Conservation (phyloP, 495 filamentous ascomycete species). For the Hyaloscypha finlandica region DNA sequence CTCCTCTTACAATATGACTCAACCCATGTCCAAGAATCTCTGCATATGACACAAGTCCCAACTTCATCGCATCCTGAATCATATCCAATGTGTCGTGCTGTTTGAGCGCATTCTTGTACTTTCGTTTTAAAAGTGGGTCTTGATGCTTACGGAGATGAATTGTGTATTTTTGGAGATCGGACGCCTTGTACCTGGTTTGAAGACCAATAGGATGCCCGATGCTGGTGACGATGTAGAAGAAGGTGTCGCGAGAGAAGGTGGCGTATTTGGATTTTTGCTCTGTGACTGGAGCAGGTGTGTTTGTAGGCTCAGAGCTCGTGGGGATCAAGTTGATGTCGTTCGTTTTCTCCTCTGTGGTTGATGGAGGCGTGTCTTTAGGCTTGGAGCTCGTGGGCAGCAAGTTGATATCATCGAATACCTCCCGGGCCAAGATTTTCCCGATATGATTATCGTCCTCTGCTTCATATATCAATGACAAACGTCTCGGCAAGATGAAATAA, state of each 20-base stretch:
- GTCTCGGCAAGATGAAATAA: neutral
- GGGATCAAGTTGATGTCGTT: neutral
- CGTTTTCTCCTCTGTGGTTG: neutral
- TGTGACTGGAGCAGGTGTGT: conserved; percentile 6
- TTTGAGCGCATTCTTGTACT: conserved; percentile 21
- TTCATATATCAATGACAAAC: conserved; percentile 11
- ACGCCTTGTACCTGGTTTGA: conserved; percentile 36
- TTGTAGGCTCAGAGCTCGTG: neutral
- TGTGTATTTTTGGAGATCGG: conserved; percentile 38
- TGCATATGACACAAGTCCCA: conserved; percentile 21
- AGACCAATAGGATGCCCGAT: conserved; percentile 40
- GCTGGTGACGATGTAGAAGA: conserved; percentile 40
- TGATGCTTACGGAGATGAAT: conserved; percentile 41
- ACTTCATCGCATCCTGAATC: conserved; percentile 20
- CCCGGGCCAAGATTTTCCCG: conserved; percentile 31
- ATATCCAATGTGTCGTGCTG: conserved; percentile 23
- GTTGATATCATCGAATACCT: conserved; percentile 23
- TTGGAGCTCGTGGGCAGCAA: conserved; percentile 1
- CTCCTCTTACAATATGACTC: conserved; percentile 15
- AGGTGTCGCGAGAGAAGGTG: conserved; percentile 32
- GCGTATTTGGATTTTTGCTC: conserved; percentile 30
- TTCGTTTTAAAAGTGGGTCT: conserved; percentile 12
- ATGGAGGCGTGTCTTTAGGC: neutral
- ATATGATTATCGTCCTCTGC: conserved; percentile 43
- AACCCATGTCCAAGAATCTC: conserved; percentile 23